These are phyloP conservation scores for Saccharomycopsis microspora DNA, from an alignment of 805 yeast species.

Conservation along the genomic window DNA sequence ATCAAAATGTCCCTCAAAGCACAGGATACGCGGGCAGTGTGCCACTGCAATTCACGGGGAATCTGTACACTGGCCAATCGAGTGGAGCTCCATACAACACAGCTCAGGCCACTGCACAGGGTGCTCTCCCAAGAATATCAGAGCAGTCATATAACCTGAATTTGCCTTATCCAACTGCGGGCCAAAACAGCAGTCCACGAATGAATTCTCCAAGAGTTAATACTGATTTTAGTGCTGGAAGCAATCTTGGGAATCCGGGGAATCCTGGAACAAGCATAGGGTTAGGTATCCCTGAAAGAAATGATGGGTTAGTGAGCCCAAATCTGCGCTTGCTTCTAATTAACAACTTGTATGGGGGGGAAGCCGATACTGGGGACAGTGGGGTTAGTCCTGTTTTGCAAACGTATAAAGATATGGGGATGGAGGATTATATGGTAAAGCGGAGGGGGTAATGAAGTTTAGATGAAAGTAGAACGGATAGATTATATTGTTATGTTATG, in stretches of 20 bases:
- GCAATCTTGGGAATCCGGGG: too few species aligned
- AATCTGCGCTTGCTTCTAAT: conserved; percentile 11
- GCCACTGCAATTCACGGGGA: too few species aligned
- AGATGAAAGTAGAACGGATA: neutral
- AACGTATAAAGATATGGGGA: conserved; percentile 12
- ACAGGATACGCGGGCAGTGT: too few species aligned
- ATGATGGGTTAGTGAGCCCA: conserved; percentile 2
- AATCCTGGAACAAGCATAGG: neutral
- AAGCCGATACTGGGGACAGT: conserved; percentile 5
- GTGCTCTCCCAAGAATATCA: neutral
- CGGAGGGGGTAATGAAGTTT: neutral
- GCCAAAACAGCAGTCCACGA: neutral
- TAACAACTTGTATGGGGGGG: conserved; percentile 13
- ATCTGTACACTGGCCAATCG: too few species aligned
- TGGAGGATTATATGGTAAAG: conserved; percentile 7
- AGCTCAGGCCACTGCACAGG: neutral
- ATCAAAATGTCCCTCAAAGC: too few species aligned
- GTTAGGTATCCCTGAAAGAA: neutral
- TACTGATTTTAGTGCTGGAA: too few species aligned
- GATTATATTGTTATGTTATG: neutral
- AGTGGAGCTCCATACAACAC: neutral
- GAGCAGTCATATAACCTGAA: neutral
- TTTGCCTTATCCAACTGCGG: neutral
- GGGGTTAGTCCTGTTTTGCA: conserved; percentile 11
- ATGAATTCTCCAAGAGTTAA: too few species aligned